These are phyloP conservation scores for Lasiosphaeriaceae sp. DNA, from an alignment of 495 filamentous ascomycete species.

Conservation along the genomic window DNA sequence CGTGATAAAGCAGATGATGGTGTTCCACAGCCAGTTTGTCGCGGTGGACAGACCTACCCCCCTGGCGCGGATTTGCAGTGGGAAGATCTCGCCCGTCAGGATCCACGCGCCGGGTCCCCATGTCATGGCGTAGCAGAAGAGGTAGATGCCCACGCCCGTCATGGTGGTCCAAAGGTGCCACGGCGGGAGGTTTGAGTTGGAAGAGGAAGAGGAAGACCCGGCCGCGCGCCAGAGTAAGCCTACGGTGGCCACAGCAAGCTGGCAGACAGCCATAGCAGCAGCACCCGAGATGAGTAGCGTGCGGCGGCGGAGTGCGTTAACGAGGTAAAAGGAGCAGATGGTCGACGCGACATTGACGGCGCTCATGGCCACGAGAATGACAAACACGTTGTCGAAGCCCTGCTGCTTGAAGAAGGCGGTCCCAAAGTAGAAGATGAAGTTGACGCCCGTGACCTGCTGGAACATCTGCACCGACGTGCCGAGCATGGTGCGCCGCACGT, in stretches of 20 bases:
- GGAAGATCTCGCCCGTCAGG: conserved; percentile 69
- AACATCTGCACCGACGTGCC: conserved; percentile 54
- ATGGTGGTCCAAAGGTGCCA: conserved; percentile 46
- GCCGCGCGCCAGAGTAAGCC: conserved; percentile 43
- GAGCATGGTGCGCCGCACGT: conserved; percentile 36
- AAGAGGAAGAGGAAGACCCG: conserved; percentile 37
- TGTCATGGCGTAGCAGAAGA: conserved; percentile 70
- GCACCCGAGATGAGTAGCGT: conserved; percentile 65
- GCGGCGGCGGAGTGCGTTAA: conserved; percentile 66
- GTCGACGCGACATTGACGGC: conserved; percentile 65
- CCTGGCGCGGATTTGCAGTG: conserved; percentile 67
- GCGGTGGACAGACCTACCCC: conserved; percentile 69
- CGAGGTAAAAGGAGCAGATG: conserved; percentile 61
- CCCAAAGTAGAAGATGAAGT: conserved; percentile 75
- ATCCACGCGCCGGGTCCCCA: conserved; percentile 68
- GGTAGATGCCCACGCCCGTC: conserved; percentile 63
- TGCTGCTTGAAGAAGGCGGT: conserved; percentile 66
- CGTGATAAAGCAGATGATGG: conserved; percentile 23
- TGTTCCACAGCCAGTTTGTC: conserved; percentile 80
- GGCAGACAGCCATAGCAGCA: conserved; percentile 61
- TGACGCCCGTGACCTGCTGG: conserved; percentile 47
- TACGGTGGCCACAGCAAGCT: conserved; percentile 60
- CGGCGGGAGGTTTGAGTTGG: no score
- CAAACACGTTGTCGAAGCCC: conserved; percentile 59
- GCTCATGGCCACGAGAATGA: conserved; percentile 60